Evolutionary conservation across 2,329 filamentous ascomycete genomes (phyloP).

Genomic region (Kalaharituber pfeilii): DNA sequence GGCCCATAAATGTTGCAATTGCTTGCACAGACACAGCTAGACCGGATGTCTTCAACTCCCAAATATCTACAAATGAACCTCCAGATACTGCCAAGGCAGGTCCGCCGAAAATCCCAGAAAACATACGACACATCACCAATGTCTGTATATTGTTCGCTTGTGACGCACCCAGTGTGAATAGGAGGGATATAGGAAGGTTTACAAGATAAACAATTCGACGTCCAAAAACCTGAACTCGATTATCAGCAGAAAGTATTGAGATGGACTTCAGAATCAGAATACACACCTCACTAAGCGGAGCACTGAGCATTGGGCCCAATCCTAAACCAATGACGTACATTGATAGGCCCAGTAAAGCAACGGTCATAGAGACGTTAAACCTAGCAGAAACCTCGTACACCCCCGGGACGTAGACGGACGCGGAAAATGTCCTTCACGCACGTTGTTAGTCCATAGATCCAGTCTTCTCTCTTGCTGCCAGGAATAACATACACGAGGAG

Average conservation of each 20-base stretch:
- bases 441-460: background rate
- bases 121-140: constrained; percentile 26
- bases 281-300: constrained; percentile 13
- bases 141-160: constrained; percentile 20
- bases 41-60: constrained; percentile 20
- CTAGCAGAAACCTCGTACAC: constrained; percentile 14
- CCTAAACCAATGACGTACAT: constrained; percentile 22
- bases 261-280: background rate
- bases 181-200: constrained; percentile 21
- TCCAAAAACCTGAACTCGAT: constrained; percentile 13
- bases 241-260: background rate
- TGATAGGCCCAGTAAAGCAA: constrained; percentile 21
- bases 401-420: constrained; percentile 17
- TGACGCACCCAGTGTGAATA: constrained; percentile 22
- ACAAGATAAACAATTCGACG: constrained; percentile 22
- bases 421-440: constrained; percentile 13
- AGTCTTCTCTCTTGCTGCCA: background rate
- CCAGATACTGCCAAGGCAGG: constrained; percentile 35
- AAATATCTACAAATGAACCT: constrained; percentile 37
- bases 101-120: constrained; percentile 26
- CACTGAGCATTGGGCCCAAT: constrained; percentile 18
- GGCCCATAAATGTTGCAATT: constrained; percentile 20
- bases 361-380: constrained; percentile 20
- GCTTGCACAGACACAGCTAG: constrained; percentile 18
- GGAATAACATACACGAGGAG: constrained; percentile 32